A percentile compares a stretch with the other conserved stretches of the same genome.
phyloP scores from a whole-genome alignment of 73 alveolate species.

The Blepharisma japonicum region DNA sequence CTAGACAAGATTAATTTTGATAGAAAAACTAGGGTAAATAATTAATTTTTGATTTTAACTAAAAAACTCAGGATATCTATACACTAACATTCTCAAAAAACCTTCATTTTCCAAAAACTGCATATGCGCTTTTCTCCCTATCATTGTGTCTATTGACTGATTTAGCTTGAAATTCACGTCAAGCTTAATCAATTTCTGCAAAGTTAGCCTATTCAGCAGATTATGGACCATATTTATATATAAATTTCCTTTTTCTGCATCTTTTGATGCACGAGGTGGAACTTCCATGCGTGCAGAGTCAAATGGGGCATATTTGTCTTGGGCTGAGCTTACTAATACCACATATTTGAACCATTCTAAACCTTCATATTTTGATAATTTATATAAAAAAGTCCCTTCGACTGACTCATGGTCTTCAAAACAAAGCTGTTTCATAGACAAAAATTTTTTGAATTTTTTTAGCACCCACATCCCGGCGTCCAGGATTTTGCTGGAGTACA shows the following conservation, averaged over 20 bases:
- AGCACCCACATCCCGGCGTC: slow-evolving; percentile 98
- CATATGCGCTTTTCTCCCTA: slow-evolving; percentile 98
- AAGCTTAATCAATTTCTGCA: slow-evolving; percentile 72
- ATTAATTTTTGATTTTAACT: slow-evolving; percentile 29
- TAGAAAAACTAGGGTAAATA: too few relatives aligned
- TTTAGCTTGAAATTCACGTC: slow-evolving; percentile 91
- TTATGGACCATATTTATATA: slow-evolving; percentile 91
- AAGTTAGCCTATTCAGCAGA: slow-evolving; percentile 67
- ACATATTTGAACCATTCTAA: slow-evolving; percentile 90
- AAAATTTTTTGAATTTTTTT: slow-evolving; percentile 83
- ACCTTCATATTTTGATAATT: slow-evolving; percentile 79
- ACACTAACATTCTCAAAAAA: slow-evolving; percentile 85
- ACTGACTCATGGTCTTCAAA: slow-evolving; percentile 81
- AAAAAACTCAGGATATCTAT: slow-evolving; percentile 84
- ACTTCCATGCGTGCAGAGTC: slow-evolving; percentile 94
- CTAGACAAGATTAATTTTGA: too few relatives aligned
- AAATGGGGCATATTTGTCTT: slow-evolving; percentile 97
- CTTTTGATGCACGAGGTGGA: slow-evolving; percentile 71
- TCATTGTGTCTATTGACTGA: slow-evolving; percentile 92
- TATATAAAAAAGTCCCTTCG: slow-evolving; percentile 82
- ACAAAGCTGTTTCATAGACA: slow-evolving; percentile 78
- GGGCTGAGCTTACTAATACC: slow-evolving; percentile 79
- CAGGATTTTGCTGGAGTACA: slow-evolving; percentile 82
- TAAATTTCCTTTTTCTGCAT: slow-evolving; percentile 71
- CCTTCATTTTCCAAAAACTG: slow-evolving; percentile 91